Percentiles rank a stretch among this genome's conserved stretches.
Conservation (phyloP, 78 protist species). For the Protostelium mycophagum region DNA sequence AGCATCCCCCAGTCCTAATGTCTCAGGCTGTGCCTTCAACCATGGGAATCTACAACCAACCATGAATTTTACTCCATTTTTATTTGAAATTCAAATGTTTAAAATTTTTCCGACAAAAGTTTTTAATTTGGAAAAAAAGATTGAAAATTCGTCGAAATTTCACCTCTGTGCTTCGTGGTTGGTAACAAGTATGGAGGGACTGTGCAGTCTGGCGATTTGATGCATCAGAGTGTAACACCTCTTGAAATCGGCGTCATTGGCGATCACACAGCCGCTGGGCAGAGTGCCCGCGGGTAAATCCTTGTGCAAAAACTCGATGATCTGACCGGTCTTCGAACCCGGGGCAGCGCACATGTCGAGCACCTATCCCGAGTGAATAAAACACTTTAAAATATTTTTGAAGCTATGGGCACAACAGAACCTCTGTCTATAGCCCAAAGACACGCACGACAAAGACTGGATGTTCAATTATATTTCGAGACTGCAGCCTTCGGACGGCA, state of each 20-base stretch:
- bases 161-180: slow-evolving; percentile 83
- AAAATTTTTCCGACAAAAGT: too few relatives aligned
- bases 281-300: background rate
- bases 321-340: slow-evolving; percentile 95
- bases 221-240: slow-evolving; percentile 89
- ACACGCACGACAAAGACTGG: too few relatives aligned
- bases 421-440: too few relatives aligned
- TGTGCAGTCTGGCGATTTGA: slow-evolving; percentile 68
- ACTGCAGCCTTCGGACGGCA: too few relatives aligned
- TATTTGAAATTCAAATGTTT: too few relatives aligned
- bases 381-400: slow-evolving; percentile 13
- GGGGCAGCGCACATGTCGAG: slow-evolving; percentile 99
- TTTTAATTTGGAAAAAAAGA: background rate
- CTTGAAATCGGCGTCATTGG: slow-evolving; percentile 91
- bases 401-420: slow-evolving; percentile 26
- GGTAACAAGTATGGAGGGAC: slow-evolving; percentile 71
- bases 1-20: background rate
- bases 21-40: background rate
- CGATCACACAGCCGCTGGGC: slow-evolving; percentile 76
- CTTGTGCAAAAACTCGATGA: slow-evolving; percentile 78
- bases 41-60: too few relatives aligned
- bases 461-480: too few relatives aligned
- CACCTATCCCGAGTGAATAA: slow-evolving; percentile 20
- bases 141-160: slow-evolving; percentile 36
- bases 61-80: too few relatives aligned